Evolutionary conservation across 2,329 filamentous ascomycete genomes (phyloP).

Genomic region (Phialophora chinensis): DNA sequence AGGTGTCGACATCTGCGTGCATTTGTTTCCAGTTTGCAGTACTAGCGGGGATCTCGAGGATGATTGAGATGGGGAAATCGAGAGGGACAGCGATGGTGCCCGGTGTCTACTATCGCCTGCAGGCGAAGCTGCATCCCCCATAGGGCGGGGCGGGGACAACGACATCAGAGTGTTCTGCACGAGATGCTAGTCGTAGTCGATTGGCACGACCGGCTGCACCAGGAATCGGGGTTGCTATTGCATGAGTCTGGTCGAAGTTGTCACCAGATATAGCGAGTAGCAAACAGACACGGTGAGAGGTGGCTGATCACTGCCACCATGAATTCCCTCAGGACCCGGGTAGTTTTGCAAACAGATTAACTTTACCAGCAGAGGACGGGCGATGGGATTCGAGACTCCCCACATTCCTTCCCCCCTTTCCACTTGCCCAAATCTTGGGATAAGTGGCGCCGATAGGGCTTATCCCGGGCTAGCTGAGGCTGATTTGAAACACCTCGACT

Average conservation of each 20-base stretch:
- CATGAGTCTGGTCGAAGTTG: neutral
- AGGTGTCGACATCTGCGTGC: conserved; percentile 36
- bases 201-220: neutral
- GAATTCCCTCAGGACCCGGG: neutral
- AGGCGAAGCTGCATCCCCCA: conserved; percentile 12
- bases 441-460: conserved; percentile 5
- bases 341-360: conserved; percentile 2
- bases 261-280: neutral
- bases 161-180: conserved; percentile 5
- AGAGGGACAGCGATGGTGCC: conserved; percentile 11
- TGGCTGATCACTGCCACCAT: neutral
- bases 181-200: neutral
- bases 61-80: conserved; percentile 22
- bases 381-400: neutral
- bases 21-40: conserved; percentile 13
- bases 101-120: conserved; percentile 8
- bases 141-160: conserved; percentile 9
- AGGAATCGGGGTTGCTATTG: neutral
- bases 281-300: neutral
- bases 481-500: conserved; percentile 18
- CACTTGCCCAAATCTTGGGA: conserved; percentile 13
- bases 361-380: neutral
- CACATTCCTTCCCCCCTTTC: conserved; percentile 5
- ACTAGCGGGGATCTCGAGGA: conserved; percentile 17
- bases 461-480: conserved; percentile 15